These are phyloP conservation scores for Mucor sp. DNA, from an alignment of 371 early-diverging fungal genomes.

Conservation along the genomic window DNA sequence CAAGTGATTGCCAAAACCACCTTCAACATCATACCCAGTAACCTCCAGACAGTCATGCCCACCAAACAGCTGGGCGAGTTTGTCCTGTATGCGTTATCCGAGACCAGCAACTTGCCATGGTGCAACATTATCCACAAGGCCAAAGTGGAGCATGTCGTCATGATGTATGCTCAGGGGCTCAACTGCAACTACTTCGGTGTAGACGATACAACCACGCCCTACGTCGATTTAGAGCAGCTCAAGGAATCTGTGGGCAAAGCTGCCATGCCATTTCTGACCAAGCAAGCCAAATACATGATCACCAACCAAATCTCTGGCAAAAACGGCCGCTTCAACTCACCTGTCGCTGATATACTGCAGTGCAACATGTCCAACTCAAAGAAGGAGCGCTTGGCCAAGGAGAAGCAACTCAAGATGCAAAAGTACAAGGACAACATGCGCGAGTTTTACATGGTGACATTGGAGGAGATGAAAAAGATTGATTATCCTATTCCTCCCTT, in stretches of 20 bases:
- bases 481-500: slow-evolving; percentile 60
- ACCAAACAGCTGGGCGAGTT: slow-evolving; percentile 38
- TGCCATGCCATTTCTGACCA: slow-evolving; percentile 37
- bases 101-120: slow-evolving; percentile 33
- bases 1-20: slow-evolving; percentile 21
- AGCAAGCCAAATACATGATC: slow-evolving; percentile 35
- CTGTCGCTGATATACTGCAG: slow-evolving; percentile 39
- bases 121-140: slow-evolving; percentile 29
- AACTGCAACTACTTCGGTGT: slow-evolving; percentile 36
- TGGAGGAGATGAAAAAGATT: slow-evolving; percentile 47
- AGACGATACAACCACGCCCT: slow-evolving; percentile 4
- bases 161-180: slow-evolving; percentile 42
- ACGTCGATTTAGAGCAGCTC: slow-evolving; percentile 20
- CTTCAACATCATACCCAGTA: slow-evolving; percentile 22
- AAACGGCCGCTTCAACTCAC: slow-evolving; percentile 28
- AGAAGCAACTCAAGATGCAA: slow-evolving; percentile 9
- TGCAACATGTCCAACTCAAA: slow-evolving; percentile 28
- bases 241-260: slow-evolving; percentile 29
- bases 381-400: slow-evolving; percentile 22
- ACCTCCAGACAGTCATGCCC: slow-evolving; percentile 16
- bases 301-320: slow-evolving; percentile 32
- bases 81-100: slow-evolving; percentile 36
- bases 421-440: slow-evolving; percentile 37
- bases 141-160: slow-evolving; percentile 27
- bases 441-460: slow-evolving; percentile 51